Percentiles rank a stretch among this genome's conserved stretches.
Conservation (phyloP, 2,329 filamentous ascomycete genomes). For the Colletotrichum gloeosporioides region DNA sequence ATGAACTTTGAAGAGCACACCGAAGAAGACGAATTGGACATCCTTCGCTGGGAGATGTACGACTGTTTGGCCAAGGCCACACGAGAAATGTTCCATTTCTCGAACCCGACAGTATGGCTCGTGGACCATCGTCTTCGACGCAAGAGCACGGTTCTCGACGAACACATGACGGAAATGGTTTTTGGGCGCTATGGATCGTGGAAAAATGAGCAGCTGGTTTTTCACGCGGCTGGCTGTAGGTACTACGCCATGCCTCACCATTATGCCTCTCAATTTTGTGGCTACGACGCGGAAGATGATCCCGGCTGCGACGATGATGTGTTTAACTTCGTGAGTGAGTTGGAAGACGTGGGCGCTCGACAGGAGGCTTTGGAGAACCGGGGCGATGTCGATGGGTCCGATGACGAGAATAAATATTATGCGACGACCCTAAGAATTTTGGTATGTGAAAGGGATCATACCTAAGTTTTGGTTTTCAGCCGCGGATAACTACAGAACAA, state of each 20-base stretch:
- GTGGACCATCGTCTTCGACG: not conserved
- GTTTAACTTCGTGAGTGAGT: fast-evolving
- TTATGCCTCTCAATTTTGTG: fast-evolving
- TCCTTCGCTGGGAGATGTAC: not conserved
- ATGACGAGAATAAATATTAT: not conserved
- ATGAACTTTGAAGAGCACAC: no score
- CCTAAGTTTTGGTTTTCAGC: no score
- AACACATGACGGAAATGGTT: not conserved
- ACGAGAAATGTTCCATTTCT: fast-evolving
- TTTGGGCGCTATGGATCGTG: not conserved
- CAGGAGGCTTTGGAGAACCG: not conserved
- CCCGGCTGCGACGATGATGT: fast-evolving
- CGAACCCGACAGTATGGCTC: not conserved
- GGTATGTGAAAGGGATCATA: not conserved
- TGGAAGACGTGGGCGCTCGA: fast-evolving
- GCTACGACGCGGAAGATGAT: not conserved
- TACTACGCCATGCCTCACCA: not conserved
- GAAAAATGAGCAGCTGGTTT: not conserved
- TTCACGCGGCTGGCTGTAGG: not conserved
- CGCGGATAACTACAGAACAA: no score
- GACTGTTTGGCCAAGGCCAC: not conserved
- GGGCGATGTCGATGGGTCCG: not conserved
- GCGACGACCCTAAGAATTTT: fast-evolving
- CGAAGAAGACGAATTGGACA: not conserved
- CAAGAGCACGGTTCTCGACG: not conserved